phyloP scores from a whole-genome alignment of 108 stramenopile species.

The Cyclotella baltica region DNA sequence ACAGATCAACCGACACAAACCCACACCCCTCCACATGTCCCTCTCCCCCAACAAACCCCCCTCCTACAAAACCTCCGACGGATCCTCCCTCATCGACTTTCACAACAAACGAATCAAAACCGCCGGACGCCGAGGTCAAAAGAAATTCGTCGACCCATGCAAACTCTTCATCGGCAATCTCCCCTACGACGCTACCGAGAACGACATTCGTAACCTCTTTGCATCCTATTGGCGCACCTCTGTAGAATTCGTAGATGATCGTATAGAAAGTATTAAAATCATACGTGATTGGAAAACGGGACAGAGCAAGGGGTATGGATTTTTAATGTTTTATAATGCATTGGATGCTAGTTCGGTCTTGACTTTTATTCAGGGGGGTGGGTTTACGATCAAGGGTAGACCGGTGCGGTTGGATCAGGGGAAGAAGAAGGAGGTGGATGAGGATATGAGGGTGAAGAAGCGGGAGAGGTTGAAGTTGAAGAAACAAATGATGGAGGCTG shows the following conservation, averaged over 20 bases:
- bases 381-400: slow-evolving; percentile 60
- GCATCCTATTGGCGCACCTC: slow-evolving; percentile 65
- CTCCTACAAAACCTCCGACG: slow-evolving; percentile 40
- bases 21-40: slow-evolving; percentile 19
- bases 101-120: slow-evolving; percentile 45
- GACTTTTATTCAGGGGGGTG: slow-evolving; percentile 61
- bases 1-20: too few relatives aligned
- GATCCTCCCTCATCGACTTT: slow-evolving; percentile 38
- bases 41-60: slow-evolving; percentile 34
- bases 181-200: slow-evolving; percentile 54
- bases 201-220: slow-evolving; percentile 52
- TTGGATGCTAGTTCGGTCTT: slow-evolving; percentile 84
- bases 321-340: slow-evolving; percentile 78
- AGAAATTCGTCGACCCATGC: slow-evolving; percentile 68
- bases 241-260: slow-evolving; percentile 43
- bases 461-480: slow-evolving; percentile 57
- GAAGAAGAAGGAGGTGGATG: slow-evolving; percentile 32
- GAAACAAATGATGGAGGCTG: slow-evolving; percentile 13
- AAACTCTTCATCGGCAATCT: slow-evolving; percentile 70
- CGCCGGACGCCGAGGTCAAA: slow-evolving; percentile 80
- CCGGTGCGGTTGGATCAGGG: slow-evolving; percentile 66
- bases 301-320: slow-evolving; percentile 89
- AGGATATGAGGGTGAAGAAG: slow-evolving; percentile 15
- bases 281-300: slow-evolving; percentile 90
- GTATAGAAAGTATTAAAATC: slow-evolving; percentile 53